phyloP scores from a whole-genome alignment of 306 rosid species.

The Glycine soja region DNA sequence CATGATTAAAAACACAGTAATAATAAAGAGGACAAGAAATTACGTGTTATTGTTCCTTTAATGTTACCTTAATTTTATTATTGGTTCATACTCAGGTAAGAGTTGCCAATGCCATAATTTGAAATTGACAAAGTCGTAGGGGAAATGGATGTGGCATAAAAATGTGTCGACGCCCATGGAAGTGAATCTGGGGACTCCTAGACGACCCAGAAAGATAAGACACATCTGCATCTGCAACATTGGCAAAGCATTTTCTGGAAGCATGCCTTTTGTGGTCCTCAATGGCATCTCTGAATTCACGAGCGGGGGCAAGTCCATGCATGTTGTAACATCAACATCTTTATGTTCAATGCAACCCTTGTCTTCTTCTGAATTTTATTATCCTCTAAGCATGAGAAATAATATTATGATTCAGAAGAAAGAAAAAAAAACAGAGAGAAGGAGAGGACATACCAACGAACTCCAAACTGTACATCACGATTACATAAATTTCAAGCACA shows the following conservation, averaged over 20 bases:
- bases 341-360: neutral
- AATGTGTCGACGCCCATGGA: constrained; percentile 46
- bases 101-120: neutral
- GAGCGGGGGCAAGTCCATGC: constrained; percentile 41
- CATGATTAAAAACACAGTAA: neutral
- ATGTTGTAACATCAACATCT: neutral
- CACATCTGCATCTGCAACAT: constrained; percentile 45
- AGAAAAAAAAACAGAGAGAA: neutral
- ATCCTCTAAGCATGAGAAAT: neutral
- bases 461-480: neutral
- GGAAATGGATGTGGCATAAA: neutral
- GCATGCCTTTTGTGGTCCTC: neutral
- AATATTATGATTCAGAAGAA: neutral
- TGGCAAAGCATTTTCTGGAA: constrained; percentile 41
- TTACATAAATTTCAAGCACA: neutral
- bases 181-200: constrained; percentile 54
- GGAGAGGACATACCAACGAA: neutral
- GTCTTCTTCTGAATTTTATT: neutral
- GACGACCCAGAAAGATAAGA: constrained; percentile 41
- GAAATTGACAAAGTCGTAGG: neutral
- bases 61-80: neutral
- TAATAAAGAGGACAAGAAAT: neutral
- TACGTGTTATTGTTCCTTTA: neutral
- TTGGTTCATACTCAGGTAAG: neutral
- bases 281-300: constrained; percentile 37